These are phyloP conservation scores for Cystoderma amianthinum DNA, from an alignment of 768 basidiomycete species.

Conservation along the genomic window DNA sequence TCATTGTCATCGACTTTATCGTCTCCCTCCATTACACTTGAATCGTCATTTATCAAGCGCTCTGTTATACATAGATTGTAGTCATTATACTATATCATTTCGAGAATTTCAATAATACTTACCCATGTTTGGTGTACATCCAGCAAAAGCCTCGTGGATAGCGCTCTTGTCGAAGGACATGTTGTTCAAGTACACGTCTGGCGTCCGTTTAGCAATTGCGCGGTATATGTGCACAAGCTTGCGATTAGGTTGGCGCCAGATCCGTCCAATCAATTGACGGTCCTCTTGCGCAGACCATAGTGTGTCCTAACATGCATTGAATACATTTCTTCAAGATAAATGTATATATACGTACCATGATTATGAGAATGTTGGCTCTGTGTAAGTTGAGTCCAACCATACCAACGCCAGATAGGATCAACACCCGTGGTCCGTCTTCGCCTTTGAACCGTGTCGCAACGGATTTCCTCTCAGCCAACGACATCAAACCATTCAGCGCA, in stretches of 20 bases:
- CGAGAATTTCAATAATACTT: no score
- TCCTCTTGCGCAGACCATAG: conserved; percentile 15
- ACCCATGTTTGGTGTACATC: background rate
- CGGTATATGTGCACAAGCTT: conserved; percentile 12
- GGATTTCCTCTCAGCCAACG: background rate
- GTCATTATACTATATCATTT: no score
- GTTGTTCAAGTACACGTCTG: conserved; percentile 15
- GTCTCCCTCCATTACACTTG: no score
- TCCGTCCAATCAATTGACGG: conserved; percentile 9
- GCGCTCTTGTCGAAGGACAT: conserved; percentile 8
- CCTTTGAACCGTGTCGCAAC: background rate
- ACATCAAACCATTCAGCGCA: background rate
- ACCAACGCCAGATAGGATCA: background rate
- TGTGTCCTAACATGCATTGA: conserved; percentile 9
- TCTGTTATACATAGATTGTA: no score
- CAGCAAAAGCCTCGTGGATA: background rate
- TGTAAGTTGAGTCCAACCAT: background rate
- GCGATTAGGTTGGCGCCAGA: conserved; percentile 8
- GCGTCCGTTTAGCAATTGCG: conserved; percentile 5
- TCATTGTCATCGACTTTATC: no score
- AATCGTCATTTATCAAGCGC: no score
- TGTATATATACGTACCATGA: background rate
- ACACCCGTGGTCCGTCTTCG: background rate
- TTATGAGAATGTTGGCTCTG: background rate
- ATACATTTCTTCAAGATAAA: background rate